Conservation (phyloP, 192 early-diverging fungal genomes). For the Dissophora ornata region DNA sequence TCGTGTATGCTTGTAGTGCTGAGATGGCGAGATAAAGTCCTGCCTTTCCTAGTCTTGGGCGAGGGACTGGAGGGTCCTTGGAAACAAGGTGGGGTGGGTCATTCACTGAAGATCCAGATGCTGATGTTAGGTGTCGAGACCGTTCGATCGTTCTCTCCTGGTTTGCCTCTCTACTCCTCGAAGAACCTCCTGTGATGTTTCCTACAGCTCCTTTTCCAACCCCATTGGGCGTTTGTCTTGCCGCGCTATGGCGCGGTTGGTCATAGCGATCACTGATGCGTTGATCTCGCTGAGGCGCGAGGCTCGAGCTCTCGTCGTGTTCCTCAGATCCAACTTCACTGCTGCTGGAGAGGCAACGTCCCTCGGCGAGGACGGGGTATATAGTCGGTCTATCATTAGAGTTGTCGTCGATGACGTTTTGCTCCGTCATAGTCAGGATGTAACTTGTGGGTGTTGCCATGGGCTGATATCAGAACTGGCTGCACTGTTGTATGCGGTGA, state of each 20-base stretch:
- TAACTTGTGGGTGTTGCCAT: no score
- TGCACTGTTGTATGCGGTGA: no score
- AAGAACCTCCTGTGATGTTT: no score
- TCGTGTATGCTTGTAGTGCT: slow-evolving; percentile 34
- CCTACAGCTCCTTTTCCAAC: no score
- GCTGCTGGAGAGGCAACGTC: slow-evolving; percentile 3
- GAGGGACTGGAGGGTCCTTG: slow-evolving; percentile 5
- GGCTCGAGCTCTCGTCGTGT: neutral
- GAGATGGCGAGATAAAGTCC: slow-evolving; percentile 20
- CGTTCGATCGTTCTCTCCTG: neutral
- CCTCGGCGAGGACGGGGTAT: slow-evolving; percentile 16
- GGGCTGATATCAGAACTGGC: no score
- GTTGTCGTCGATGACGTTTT: no score
- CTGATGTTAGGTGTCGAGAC: neutral
- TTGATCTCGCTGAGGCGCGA: neutral
- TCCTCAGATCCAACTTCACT: slow-evolving; percentile 7
- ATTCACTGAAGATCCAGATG: neutral
- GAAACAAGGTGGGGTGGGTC: neutral
- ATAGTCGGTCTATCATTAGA: slow-evolving; percentile 8
- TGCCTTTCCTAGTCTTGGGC: slow-evolving; percentile 19
- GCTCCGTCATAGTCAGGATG: no score
- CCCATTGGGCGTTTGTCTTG: no score
- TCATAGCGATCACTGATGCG: no score
- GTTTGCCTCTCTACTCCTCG: no score
- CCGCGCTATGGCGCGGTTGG: no score